A percentile compares a stretch with the other conserved stretches of the same genome.
Conservation (phyloP, 2,329 filamentous ascomycete genomes). For the Venturia aucupariae region DNA sequence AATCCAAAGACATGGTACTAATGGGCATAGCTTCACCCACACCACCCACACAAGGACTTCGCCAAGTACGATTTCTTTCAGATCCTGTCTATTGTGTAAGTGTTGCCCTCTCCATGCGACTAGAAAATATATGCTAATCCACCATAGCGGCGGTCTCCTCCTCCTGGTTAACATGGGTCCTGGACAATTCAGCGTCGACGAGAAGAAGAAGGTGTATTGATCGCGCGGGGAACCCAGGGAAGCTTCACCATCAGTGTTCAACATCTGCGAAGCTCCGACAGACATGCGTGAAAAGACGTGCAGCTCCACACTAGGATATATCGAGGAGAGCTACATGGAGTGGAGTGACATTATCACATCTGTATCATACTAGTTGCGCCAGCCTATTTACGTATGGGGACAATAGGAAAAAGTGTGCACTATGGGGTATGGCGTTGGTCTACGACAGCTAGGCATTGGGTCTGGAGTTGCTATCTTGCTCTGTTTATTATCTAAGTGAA, state of each 20-base stretch:
- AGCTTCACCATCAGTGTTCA: background rate
- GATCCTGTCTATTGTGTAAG: slow-evolving; percentile 90
- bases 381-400: slow-evolving; percentile 3
- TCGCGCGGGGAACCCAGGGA: background rate
- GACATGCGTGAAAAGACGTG: background rate
- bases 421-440: background rate
- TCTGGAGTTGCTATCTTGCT: background rate
- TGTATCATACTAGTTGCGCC: slow-evolving; percentile 1
- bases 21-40: slow-evolving; percentile 68
- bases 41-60: slow-evolving; percentile 99
- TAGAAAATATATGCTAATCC: slow-evolving; percentile 20
- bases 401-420: slow-evolving; percentile 5
- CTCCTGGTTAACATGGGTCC: slow-evolving; percentile 98
- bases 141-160: slow-evolving; percentile 67
- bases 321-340: background rate
- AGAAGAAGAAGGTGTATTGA: slow-evolving; percentile 99
- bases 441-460: slow-evolving; percentile 3
- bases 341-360: background rate
- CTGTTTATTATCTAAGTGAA: background rate
- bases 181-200: slow-evolving; percentile 94
- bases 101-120: slow-evolving; percentile 19
- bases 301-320: background rate
- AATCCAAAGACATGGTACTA: slow-evolving; percentile 15
- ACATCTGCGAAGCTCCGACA: background rate
- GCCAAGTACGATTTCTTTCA: slow-evolving; percentile 99